A percentile compares a stretch with the other conserved stretches of the same genome.
Evolutionary conservation across 192 early-diverging fungal species (phyloP).

Genomic region (Coemansia sp.): DNA sequence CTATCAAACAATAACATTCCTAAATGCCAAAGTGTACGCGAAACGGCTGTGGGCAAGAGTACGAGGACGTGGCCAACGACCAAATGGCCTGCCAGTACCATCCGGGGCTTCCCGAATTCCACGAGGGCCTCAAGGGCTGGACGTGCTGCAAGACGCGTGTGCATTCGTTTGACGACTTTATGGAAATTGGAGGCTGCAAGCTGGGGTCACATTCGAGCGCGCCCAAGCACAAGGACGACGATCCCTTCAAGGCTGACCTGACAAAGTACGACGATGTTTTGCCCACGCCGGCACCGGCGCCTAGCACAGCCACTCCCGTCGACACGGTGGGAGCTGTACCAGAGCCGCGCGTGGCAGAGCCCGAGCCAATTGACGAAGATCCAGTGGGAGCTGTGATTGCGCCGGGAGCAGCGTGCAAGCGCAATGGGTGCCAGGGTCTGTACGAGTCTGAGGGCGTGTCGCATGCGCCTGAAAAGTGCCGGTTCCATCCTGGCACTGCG

Average conservation of each 20-base stretch:
- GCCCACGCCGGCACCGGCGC: conserved; percentile 14
- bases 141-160: conserved; percentile 91
- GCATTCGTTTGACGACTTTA: conserved; percentile 88
- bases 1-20: background rate
- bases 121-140: conserved; percentile 96
- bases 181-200: conserved; percentile 85
- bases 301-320: conserved; percentile 10
- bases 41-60: conserved; percentile 86
- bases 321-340: conserved; percentile 14
- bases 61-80: conserved; percentile 68
- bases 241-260: conserved; percentile 47
- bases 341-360: conserved; percentile 30
- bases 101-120: conserved; percentile 87
- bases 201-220: conserved; percentile 67
- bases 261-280: conserved; percentile 44
- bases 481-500: conserved; percentile 84
- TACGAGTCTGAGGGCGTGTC: conserved; percentile 62
- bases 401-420: conserved; percentile 77
- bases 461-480: conserved; percentile 54
- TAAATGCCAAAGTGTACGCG: conserved; percentile 60
- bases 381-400: conserved; percentile 67
- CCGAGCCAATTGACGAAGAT: conserved; percentile 73
- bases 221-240: conserved; percentile 42
- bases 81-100: conserved; percentile 86
- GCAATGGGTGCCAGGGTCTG: conserved; percentile 69